Percentiles rank a stretch among this genome's conserved stretches.
Evolutionary conservation across 331 rosid species (phyloP).

Genomic region (Spiraea crenata): DNA sequence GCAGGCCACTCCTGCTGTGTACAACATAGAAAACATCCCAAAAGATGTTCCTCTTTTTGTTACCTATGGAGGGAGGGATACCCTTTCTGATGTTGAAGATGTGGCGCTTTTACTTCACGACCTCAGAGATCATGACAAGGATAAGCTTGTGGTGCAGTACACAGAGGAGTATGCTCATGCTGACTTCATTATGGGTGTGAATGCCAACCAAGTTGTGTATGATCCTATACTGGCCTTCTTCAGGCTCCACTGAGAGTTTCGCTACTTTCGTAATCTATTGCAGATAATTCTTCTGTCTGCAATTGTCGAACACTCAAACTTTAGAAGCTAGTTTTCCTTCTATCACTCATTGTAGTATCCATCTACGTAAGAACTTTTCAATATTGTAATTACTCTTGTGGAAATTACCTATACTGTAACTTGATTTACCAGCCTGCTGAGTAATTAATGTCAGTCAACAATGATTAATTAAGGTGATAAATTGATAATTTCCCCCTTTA

Average conservation of each 20-base stretch:
- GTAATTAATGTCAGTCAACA: background rate
- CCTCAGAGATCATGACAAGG: conserved; percentile 56
- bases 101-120: conserved; percentile 48
- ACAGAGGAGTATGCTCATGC: conserved; percentile 78
- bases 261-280: too few relatives aligned
- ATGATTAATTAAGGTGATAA: background rate
- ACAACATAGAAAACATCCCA: conserved; percentile 66
- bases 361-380: too few relatives aligned
- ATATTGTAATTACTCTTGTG: too few relatives aligned
- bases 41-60: conserved; percentile 62
- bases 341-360: too few relatives aligned
- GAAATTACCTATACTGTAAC: too few relatives aligned
- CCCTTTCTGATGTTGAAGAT: conserved; percentile 67
- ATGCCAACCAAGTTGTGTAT: conserved; percentile 60
- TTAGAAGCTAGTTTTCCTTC: too few relatives aligned
- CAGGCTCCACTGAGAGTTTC: conserved; percentile 43
- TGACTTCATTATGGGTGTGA: conserved; percentile 72
- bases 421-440: background rate
- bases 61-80: conserved; percentile 68
- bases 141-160: conserved; percentile 68
- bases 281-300: too few relatives aligned
- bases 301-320: too few relatives aligned
- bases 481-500: background rate
- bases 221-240: conserved; percentile 75
- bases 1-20: conserved; percentile 62